phyloP scores from a whole-genome alignment of 225 moss, liverwort and hornwort species.

The Pleurozium schreberi region DNA sequence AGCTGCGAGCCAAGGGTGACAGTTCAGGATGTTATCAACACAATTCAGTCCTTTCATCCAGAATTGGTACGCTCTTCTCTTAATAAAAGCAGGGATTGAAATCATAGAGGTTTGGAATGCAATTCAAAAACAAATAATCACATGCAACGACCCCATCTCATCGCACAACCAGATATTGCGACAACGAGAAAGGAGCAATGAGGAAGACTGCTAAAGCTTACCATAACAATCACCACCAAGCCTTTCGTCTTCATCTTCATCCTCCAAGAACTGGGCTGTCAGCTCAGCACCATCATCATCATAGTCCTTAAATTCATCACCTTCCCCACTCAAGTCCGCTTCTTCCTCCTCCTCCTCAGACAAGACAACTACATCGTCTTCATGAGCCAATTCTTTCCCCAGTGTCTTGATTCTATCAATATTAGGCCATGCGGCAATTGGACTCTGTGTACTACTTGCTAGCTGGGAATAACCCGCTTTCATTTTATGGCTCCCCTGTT shows the following conservation, averaged over 20 bases:
- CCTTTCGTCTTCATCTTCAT: slow-evolving; percentile 57
- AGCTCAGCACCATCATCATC: slow-evolving; percentile 25
- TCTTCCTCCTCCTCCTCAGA: slow-evolving; percentile 20
- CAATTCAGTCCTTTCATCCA: background rate
- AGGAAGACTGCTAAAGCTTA: slow-evolving; percentile 5
- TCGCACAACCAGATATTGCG: background rate
- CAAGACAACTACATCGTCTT: slow-evolving; percentile 5
- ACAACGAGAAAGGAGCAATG: background rate
- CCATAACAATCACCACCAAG: slow-evolving; percentile 70
- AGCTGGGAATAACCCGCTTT: slow-evolving; percentile 7
- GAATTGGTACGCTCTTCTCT: background rate
- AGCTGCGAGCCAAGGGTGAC: slow-evolving; percentile 20
- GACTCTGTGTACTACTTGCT: slow-evolving; percentile 14
- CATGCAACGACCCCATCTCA: background rate
- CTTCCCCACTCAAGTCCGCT: slow-evolving; percentile 20
- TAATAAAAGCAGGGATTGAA: background rate
- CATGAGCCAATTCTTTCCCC: slow-evolving; percentile 21
- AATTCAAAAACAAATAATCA: background rate
- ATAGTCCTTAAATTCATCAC: slow-evolving; percentile 23
- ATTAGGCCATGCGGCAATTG: slow-evolving; percentile 7
- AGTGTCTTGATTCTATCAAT: slow-evolving; percentile 6
- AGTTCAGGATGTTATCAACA: background rate
- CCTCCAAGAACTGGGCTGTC: slow-evolving; percentile 32
- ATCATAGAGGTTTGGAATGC: background rate
- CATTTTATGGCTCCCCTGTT: slow-evolving; percentile 6